Conservation (phyloP, 2,329 filamentous ascomycete species). For the Sporothrix brasiliensis region DNA sequence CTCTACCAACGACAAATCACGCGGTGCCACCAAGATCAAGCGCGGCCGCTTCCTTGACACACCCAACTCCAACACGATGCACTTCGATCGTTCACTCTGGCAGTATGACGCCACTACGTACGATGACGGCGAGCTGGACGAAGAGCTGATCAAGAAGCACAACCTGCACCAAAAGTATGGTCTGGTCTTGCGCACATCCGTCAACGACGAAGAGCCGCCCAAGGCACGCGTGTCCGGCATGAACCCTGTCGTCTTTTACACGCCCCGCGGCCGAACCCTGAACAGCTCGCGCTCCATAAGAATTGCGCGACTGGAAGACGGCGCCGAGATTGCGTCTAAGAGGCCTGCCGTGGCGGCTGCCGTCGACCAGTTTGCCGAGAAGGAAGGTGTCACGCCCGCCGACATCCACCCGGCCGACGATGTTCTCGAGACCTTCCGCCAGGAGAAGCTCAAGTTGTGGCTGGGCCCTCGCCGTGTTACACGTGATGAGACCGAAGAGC, state of each 20-base stretch:
- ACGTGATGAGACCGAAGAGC: slow-evolving; percentile 34
- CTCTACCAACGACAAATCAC: slow-evolving; percentile 58
- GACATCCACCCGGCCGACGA: slow-evolving; percentile 34
- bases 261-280: slow-evolving; percentile 51
- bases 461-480: slow-evolving; percentile 31
- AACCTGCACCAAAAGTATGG: slow-evolving; percentile 58
- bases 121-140: slow-evolving; percentile 55
- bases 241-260: slow-evolving; percentile 55
- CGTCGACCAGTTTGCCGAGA: slow-evolving; percentile 37
- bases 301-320: slow-evolving; percentile 39
- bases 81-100: slow-evolving; percentile 58
- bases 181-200: slow-evolving; percentile 54
- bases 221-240: slow-evolving; percentile 49
- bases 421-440: slow-evolving; percentile 34
- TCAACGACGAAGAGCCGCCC: slow-evolving; percentile 50
- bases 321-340: slow-evolving; percentile 17
- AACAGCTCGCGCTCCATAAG: slow-evolving; percentile 52
- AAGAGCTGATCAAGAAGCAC: slow-evolving; percentile 54
- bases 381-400: slow-evolving; percentile 38
- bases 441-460: slow-evolving; percentile 33
- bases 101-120: slow-evolving; percentile 57
- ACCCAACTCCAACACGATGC: slow-evolving; percentile 57
- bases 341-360: slow-evolving; percentile 36
- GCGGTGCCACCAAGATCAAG: slow-evolving; percentile 56
- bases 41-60: slow-evolving; percentile 58